Evolutionary conservation across 2,329 filamentous ascomycete species (phyloP).

Genomic region (Dendrostoma leiphaemia): DNA sequence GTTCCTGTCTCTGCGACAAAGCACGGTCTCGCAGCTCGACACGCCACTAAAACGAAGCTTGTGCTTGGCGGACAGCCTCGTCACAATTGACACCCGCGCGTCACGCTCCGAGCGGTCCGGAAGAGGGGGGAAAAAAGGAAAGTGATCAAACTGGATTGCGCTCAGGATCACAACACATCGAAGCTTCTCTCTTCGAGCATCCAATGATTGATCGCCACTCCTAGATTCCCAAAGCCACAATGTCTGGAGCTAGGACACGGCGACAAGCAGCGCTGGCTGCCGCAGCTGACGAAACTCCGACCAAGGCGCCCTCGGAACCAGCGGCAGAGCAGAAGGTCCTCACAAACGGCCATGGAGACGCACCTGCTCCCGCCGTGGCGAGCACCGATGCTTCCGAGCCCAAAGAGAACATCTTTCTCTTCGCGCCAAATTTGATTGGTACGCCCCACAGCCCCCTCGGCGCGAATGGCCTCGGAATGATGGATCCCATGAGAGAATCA

Average conservation of each 20-base stretch:
- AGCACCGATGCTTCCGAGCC: constrained; percentile 33
- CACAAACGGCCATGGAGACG: constrained; percentile 47
- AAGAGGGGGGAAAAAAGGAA: not conserved
- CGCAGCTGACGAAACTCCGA: constrained; percentile 22
- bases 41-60: not conserved
- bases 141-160: too few species aligned
- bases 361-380: constrained; percentile 30
- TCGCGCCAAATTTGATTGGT: constrained; percentile 82
- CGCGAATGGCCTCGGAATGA: not conserved
- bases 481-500: constrained; percentile 4
- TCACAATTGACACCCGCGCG: too few species aligned
- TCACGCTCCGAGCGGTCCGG: too few species aligned
- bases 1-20: not conserved
- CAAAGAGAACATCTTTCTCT: constrained; percentile 76
- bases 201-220: constrained; percentile 3
- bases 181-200: not conserved
- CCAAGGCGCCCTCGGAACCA: constrained; percentile 28
- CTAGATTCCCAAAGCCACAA: constrained; percentile 8
- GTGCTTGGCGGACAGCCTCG: not conserved
- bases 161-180: not conserved
- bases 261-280: constrained; percentile 22
- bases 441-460: constrained; percentile 27
- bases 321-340: constrained; percentile 21
- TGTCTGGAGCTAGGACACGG: constrained; percentile 22
- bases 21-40: not conserved